Evolutionary conservation across 495 filamentous ascomycete species (phyloP).

Genomic region (Penicillium lagena): DNA sequence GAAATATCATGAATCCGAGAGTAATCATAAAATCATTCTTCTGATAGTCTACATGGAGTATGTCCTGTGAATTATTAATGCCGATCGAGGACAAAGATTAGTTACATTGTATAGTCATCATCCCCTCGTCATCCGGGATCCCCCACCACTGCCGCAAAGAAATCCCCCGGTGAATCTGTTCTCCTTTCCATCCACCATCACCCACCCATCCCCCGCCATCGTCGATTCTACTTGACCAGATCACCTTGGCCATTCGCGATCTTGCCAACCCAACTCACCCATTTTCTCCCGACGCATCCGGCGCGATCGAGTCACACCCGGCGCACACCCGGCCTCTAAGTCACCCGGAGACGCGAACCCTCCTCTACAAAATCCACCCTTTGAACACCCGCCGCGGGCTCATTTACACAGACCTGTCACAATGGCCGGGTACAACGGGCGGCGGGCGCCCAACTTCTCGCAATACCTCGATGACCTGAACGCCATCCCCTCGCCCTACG

Average conservation of each 20-base stretch:
- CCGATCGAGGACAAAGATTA: too few relatives aligned
- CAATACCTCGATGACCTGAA: slow-evolving; percentile 87
- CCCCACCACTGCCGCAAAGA: slow-evolving; percentile 4
- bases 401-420: slow-evolving; percentile 1
- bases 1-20: too few relatives aligned
- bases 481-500: slow-evolving; percentile 60
- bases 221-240: slow-evolving; percentile 1
- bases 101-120: slow-evolving; percentile 10
- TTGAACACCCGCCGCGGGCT: too few relatives aligned
- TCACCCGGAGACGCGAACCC: too few relatives aligned
- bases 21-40: too few relatives aligned
- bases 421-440: slow-evolving; percentile 66
- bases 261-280: neutral
- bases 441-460: slow-evolving; percentile 74
- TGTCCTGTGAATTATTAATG: too few relatives aligned
- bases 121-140: slow-evolving; percentile 2
- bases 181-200: slow-evolving; percentile 3
- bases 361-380: neutral
- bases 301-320: slow-evolving; percentile 11
- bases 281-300: slow-evolving; percentile 8
- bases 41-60: too few relatives aligned
- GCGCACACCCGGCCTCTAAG: too few relatives aligned
- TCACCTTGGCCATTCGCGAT: neutral
- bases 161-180: neutral
- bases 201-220: neutral